Conservation (phyloP, 2,329 filamentous ascomycete species). For the Calonectria hongkongensis region DNA sequence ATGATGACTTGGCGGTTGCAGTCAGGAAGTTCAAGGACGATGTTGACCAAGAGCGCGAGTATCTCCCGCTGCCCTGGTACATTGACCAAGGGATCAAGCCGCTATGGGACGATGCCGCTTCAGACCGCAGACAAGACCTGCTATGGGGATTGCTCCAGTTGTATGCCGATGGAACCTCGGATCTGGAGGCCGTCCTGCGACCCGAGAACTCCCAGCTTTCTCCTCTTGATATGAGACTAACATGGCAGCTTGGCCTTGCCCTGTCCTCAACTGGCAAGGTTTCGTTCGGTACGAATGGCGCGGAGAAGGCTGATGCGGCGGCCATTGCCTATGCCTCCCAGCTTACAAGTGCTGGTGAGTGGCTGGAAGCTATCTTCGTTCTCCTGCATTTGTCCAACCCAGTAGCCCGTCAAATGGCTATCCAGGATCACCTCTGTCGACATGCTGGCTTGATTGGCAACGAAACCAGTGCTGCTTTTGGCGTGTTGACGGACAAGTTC, state of each 20-base stretch:
- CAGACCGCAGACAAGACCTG: slow-evolving; percentile 81
- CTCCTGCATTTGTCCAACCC: slow-evolving; percentile 83
- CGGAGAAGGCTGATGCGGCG: slow-evolving; percentile 78
- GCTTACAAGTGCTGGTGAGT: slow-evolving; percentile 78
- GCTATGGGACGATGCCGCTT: slow-evolving; percentile 76
- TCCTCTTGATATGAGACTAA: slow-evolving; percentile 83
- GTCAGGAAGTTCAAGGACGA: slow-evolving; percentile 85
- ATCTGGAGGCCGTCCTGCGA: slow-evolving; percentile 82
- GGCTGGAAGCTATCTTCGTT: slow-evolving; percentile 84
- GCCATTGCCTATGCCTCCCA: slow-evolving; percentile 80
- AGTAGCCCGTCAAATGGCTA: slow-evolving; percentile 77
- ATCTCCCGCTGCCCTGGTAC: slow-evolving; percentile 84
- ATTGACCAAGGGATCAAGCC: slow-evolving; percentile 74
- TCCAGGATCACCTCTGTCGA: slow-evolving; percentile 84
- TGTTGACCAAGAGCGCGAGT: slow-evolving; percentile 81
- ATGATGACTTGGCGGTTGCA: slow-evolving; percentile 82
- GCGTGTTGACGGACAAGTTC: slow-evolving; percentile 77
- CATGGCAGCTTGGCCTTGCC: slow-evolving; percentile 89
- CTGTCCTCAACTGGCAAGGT: slow-evolving; percentile 72
- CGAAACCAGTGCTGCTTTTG: slow-evolving; percentile 74
- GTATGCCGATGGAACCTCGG: slow-evolving; percentile 77
- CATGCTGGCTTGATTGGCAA: slow-evolving; percentile 81
- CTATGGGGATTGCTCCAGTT: slow-evolving; percentile 91
- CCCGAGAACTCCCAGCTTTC: slow-evolving; percentile 86
- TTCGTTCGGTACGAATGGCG: slow-evolving; percentile 71